These are phyloP conservation scores for Euryodendron excelsum DNA, from an alignment of 148 eudicot species.

Conservation along the genomic window DNA sequence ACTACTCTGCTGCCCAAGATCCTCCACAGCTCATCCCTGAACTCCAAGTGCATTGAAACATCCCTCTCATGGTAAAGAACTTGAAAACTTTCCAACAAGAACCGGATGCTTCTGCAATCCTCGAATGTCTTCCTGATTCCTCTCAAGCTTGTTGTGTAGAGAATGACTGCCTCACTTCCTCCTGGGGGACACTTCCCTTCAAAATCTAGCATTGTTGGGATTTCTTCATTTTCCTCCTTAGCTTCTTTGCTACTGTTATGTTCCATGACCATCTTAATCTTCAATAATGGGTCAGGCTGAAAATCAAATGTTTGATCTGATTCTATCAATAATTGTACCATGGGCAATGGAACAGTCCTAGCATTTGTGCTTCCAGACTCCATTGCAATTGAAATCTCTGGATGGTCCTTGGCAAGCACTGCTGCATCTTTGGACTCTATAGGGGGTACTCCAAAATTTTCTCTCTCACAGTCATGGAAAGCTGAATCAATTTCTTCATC, in stretches of 20 bases:
- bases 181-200: conserved; percentile 62
- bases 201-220: conserved; percentile 27
- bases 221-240: conserved; percentile 1
- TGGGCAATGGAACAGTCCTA: conserved; percentile 6
- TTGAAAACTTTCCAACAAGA: conserved; percentile 52
- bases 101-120: conserved; percentile 49
- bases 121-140: conserved; percentile 69
- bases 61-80: conserved; percentile 57
- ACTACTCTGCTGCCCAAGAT: conserved; percentile 43
- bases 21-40: conserved; percentile 58
- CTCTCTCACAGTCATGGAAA: neutral
- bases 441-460: neutral
- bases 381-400: neutral
- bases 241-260: neutral
- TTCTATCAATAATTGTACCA: conserved; percentile 1
- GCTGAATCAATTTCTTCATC: conserved; percentile 15
- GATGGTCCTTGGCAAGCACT: neutral
- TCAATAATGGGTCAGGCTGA: neutral
- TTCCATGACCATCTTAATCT: neutral
- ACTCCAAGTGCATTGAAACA: conserved; percentile 61
- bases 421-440: neutral
- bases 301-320: neutral
- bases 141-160: conserved; percentile 72
- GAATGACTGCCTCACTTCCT: conserved; percentile 46
- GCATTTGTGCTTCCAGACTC: neutral